Percentiles rank a stretch among this genome's conserved stretches.
Evolutionary conservation across 495 filamentous ascomycete species (phyloP).

Genomic region (Tuber borchii): DNA sequence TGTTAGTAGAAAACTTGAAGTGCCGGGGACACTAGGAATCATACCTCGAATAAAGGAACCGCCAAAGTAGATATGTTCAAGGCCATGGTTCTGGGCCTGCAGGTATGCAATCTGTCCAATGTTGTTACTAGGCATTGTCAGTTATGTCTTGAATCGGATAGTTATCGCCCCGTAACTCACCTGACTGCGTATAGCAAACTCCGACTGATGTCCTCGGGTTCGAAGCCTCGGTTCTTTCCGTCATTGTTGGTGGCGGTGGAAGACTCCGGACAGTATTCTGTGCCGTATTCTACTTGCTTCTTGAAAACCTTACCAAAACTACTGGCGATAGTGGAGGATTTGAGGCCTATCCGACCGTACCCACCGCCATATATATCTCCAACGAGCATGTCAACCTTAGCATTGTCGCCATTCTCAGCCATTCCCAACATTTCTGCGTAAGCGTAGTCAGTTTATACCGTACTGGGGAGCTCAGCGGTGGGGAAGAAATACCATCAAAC

Average conservation of each 20-base stretch:
- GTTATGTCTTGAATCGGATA: conserved; percentile 8
- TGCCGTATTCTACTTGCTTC: conserved; percentile 32
- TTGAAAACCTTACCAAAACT: conserved; percentile 92
- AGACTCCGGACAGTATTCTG: conserved; percentile 8
- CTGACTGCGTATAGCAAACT: conserved; percentile 76
- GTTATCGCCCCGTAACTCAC: conserved; percentile 42
- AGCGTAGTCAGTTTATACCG: not conserved
- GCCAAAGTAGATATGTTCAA: conserved; percentile 93
- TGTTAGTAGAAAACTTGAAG: not conserved
- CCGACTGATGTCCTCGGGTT: conserved; percentile 59
- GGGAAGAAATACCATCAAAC: conserved; percentile 74
- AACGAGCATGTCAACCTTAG: conserved; percentile 90
- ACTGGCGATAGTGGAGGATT: conserved; percentile 86
- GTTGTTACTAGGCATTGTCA: conserved; percentile 65
- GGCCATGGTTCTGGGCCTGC: conserved; percentile 81
- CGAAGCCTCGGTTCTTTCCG: conserved; percentile 48
- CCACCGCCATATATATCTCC: conserved; percentile 97
- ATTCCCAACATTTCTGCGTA: conserved; percentile 55
- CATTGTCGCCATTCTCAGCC: conserved; percentile 89
- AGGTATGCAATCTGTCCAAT: conserved; percentile 97
- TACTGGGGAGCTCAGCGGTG: not conserved
- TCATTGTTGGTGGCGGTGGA: not conserved
- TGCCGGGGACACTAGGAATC: not conserved
- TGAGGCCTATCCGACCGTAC: conserved; percentile 89
- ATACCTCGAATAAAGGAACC: conserved; percentile 78